These are phyloP conservation scores for Psophocarpus tetragonolobus DNA, from an alignment of 306 rosid species.

Conservation along the genomic window DNA sequence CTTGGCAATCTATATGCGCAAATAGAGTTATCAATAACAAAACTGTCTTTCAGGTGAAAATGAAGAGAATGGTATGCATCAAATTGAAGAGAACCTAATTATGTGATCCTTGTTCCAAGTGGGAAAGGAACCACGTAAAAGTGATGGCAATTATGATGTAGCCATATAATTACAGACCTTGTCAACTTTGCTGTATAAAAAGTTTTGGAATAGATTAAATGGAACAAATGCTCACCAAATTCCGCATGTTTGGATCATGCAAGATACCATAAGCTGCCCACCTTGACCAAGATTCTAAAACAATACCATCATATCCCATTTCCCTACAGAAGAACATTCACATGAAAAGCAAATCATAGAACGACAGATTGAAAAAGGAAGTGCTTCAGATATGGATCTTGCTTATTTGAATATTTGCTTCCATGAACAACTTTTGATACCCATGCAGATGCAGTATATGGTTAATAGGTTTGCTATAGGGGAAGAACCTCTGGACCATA, in stretches of 20 bases:
- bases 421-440: conserved; percentile 10
- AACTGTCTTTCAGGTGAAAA: neutral
- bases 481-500: neutral
- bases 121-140: neutral
- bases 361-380: conserved; percentile 20
- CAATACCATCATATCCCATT: conserved; percentile 94
- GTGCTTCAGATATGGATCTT: conserved; percentile 6
- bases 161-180: neutral
- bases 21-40: conserved; percentile 20
- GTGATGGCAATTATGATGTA: neutral
- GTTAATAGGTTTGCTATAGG: conserved; percentile 10
- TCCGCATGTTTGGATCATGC: conserved; percentile 73
- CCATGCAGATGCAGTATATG: neutral
- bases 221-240: conserved; percentile 52
- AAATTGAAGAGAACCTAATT: neutral
- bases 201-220: neutral
- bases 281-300: conserved; percentile 97
- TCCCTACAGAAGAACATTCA: conserved; percentile 55
- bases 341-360: conserved; percentile 23
- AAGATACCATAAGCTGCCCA: conserved; percentile 86
- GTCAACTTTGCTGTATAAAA: neutral
- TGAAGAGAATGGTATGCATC: neutral
- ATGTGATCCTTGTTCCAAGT: conserved; percentile 1
- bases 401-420: neutral
- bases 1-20: neutral